Percentiles rank a stretch among this genome's conserved stretches.
These are phyloP conservation scores for Colletotrichum sp. DNA, from an alignment of 2,329 filamentous ascomycete genomes.

Conservation along the genomic window DNA sequence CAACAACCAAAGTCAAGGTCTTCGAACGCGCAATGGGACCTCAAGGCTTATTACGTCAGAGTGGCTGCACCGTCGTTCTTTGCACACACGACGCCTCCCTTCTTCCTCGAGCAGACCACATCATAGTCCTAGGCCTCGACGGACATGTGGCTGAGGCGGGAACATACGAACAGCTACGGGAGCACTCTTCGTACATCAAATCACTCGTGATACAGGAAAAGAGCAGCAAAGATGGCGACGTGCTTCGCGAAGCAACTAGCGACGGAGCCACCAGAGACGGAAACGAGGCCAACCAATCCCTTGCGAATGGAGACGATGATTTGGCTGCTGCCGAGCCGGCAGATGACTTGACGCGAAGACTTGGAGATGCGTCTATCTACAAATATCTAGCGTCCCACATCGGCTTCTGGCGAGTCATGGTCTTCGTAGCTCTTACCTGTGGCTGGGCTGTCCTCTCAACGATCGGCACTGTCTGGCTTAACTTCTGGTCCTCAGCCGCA, in stretches of 20 bases:
- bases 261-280: rapidly evolving
- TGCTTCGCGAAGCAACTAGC: not conserved
- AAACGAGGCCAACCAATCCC: not conserved
- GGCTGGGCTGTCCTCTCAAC: not conserved
- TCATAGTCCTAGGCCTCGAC: not conserved
- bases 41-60: slow-evolving; percentile 42
- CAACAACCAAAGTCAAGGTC: slow-evolving; percentile 44
- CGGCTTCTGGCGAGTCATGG: not conserved
- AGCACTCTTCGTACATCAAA: not conserved
- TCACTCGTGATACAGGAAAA: not conserved
- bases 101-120: not conserved
- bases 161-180: not conserved
- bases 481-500: not conserved
- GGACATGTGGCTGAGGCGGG: not conserved
- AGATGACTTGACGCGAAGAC: not conserved
- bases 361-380: not conserved
- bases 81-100: slow-evolving; percentile 14
- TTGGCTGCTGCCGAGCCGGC: not conserved
- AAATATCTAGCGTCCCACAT: not conserved
- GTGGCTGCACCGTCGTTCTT: slow-evolving; percentile 18
- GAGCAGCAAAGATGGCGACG: not conserved
- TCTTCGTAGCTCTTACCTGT: not conserved
- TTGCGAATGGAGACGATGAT: not conserved
- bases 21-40: slow-evolving; percentile 44
- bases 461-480: not conserved